Evolutionary conservation across 1,284 basidiomycete species (phyloP).

Genomic region (Coriolopsis trogii): DNA sequence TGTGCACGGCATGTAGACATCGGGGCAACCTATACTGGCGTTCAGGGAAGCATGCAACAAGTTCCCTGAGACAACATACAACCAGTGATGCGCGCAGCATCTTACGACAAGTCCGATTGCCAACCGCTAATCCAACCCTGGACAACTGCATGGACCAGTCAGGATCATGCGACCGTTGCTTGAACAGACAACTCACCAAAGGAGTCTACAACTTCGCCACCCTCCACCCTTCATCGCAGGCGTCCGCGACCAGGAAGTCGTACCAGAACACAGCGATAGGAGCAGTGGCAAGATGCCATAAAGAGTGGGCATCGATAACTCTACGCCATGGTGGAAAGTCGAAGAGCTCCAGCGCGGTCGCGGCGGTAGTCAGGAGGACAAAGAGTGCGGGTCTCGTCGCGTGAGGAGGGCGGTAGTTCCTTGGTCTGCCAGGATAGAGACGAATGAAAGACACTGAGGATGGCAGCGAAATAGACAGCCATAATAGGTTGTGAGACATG

Average conservation of each 20-base stretch:
- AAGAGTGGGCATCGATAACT: slow-evolving; percentile 88
- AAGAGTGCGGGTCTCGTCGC: slow-evolving; percentile 61
- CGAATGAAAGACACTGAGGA: slow-evolving; percentile 47
- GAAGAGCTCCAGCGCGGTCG: slow-evolving; percentile 85
- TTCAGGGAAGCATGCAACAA: no score
- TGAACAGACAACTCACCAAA: no score
- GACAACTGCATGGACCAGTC: no score
- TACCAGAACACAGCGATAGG: slow-evolving; percentile 88
- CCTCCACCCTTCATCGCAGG: slow-evolving; percentile 53
- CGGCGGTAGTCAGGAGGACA: slow-evolving; percentile 72
- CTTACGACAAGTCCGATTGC: no score
- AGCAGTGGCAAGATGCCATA: slow-evolving; percentile 93
- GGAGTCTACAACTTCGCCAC: slow-evolving; percentile 18
- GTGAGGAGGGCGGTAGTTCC: slow-evolving; percentile 56
- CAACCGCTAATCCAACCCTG: no score
- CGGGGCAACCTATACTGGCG: no score
- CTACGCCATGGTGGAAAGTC: slow-evolving; percentile 87
- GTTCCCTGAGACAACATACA: no score
- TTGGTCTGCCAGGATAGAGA: slow-evolving; percentile 57
- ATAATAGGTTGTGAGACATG: slow-evolving; percentile 80
- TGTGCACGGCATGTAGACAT: no score
- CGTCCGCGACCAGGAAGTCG: slow-evolving; percentile 73
- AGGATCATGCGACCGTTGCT: no score
- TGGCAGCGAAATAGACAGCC: slow-evolving; percentile 77
- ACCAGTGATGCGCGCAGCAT: no score